Base-by-base conservation (phyloP, 345 rosid genomes). In the Hirschfeldia incana region DNA sequence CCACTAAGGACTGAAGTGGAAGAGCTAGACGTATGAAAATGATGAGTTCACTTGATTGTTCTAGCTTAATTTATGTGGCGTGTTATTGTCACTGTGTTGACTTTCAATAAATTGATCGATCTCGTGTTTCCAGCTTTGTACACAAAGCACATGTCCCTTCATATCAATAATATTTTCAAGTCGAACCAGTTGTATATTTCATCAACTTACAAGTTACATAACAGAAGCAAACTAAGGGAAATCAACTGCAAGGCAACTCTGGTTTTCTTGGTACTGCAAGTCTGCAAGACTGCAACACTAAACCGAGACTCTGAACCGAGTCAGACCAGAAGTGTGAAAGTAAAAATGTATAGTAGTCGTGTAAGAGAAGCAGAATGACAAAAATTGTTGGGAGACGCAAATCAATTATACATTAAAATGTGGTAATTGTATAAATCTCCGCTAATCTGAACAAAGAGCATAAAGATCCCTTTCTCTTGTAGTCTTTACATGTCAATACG, bases 21-120 rank as follows among this genome's bases (percentile, higher is more conserved):
- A 28, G 98, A 91, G 75, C 78, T 91, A 84, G 77, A 62, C 10
- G 92, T 84, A 11, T 85, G 87, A 90, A 34, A 8, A 3, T 29
- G 17, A 13, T 29, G 17, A 13, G 6, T 55, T 5, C 53, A 72
- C 28, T 28, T 26, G 0, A 8, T 60, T 55, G 44, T 60, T 9
- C 51, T 6, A 69, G 70, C 3, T 8, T 0, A 57, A 17, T 0
- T 13, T 27, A 36, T 39, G 60, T 21, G 30, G 37, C 42, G 4
- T 59, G 60, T 55, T 55, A 6, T 42, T 42, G 42, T 46, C 16
- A 15, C 44, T 60, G 61, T 13, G 29, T 60, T 61, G 67, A 57
- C 61, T 16, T 53, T 53, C 27, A 53, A 2, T 21, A 53, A 53
- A 53, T 0, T 53, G 27, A 53, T 53, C 27, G 27, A 1, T 53